Evolutionary conservation across 805 yeast genomes (phyloP).

Genomic region (Jamesozyma lodderae): DNA sequence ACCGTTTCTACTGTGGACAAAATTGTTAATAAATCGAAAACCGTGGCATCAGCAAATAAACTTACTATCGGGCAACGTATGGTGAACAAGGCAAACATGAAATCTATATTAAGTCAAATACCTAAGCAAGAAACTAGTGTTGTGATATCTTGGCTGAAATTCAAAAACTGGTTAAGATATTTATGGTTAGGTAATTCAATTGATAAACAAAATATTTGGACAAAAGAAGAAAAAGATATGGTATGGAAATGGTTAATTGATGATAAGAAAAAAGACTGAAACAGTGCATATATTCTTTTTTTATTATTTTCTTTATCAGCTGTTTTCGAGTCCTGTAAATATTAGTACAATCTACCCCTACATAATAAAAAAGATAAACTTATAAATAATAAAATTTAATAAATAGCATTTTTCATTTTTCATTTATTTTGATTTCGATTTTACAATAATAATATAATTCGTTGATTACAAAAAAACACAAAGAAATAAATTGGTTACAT

Average conservation of each 20-base stretch:
- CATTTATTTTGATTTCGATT: too few species aligned
- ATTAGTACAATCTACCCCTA: too few species aligned
- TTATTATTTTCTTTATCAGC: too few species aligned
- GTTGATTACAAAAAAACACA: too few species aligned
- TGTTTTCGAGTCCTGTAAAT: too few species aligned
- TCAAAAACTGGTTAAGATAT: conserved; percentile 9
- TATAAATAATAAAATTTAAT: too few species aligned
- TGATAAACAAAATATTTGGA: conserved; percentile 4
- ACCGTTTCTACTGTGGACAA: conserved; percentile 2
- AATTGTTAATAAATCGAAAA: neutral
- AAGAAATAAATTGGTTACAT: neutral
- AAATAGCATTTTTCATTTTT: too few species aligned
- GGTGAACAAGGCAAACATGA: neutral
- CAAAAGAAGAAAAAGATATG: conserved; percentile 35
- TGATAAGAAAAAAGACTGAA: conserved; percentile 35
- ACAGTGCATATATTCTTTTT: too few species aligned
- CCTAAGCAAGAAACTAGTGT: neutral
- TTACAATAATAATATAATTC: too few species aligned
- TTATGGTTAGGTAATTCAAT: conserved; percentile 16
- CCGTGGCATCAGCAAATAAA: neutral
- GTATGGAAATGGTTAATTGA: conserved; percentile 50
- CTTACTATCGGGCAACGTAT: neutral
- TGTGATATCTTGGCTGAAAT: neutral
- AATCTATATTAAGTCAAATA: neutral
- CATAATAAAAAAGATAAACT: too few species aligned